These are phyloP conservation scores for Alternaria brassicicola DNA, from an alignment of 2,329 filamentous ascomycete genomes.

Conservation along the genomic window DNA sequence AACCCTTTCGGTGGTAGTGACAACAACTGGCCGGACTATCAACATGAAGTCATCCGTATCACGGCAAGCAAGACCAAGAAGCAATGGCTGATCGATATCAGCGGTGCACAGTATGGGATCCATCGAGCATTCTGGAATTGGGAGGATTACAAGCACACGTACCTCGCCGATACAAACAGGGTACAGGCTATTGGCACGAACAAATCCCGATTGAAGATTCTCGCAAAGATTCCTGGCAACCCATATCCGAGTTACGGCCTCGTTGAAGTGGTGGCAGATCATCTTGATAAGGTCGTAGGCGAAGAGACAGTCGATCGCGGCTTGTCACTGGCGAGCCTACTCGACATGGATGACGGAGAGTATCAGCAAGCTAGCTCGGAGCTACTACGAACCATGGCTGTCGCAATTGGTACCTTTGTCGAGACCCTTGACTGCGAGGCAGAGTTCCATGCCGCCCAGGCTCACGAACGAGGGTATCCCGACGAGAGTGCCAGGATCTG, in stretches of 20 bases:
- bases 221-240: not conserved
- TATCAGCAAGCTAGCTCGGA: no score
- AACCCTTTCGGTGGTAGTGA: not conserved
- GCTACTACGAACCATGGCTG: not conserved
- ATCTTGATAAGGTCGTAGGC: not conserved
- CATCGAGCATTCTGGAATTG: not conserved
- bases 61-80: not conserved
- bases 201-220: not conserved
- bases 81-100: slow-evolving; percentile 2
- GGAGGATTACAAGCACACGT: not conserved
- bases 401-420: no score
- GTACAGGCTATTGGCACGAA: not conserved
- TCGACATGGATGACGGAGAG: no score
- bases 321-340: no score
- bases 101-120: slow-evolving; percentile 7
- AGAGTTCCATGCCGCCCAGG: no score
- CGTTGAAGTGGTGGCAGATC: not conserved
- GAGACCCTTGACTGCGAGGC: no score
- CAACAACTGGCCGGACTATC: not conserved
- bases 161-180: not conserved
- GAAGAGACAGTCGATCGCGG: no score
- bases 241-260: not conserved
- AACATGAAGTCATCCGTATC: not conserved
- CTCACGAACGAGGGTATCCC: no score
- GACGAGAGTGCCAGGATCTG: no score